Base-by-base conservation (phyloP, 345 rosid genomes). In the Angophora floribunda region DNA sequence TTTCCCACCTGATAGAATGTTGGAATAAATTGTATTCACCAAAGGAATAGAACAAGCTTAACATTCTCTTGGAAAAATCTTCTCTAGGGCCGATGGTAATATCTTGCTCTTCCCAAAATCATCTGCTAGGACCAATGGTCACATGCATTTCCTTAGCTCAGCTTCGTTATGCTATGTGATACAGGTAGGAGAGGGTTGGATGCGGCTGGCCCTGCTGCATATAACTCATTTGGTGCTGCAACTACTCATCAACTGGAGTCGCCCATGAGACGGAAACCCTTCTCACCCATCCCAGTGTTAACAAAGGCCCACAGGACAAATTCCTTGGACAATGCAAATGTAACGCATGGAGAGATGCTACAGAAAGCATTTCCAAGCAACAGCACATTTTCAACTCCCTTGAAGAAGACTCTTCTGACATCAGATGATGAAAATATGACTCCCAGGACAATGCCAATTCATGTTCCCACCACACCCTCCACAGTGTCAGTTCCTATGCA, bases 401-500 rank as follows among this genome's bases (percentile, higher is more conserved):
- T 89, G 36, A 94, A 92, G 92, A 90, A 91, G 50, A 87, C 51
- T 85, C 84, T 90, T 45, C 24, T 85, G 13, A 65, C 49, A 75
- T 19, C 88, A 13, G 96, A 95, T 85, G 97, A 94, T 88, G 99
- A 93, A 90, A 97, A 92, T 80, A 85, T 91, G 90, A 96, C 98
- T 28, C 99, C 98, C 0, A 95, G 91, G 89, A 90, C 94, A 28
- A 92, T 94, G 90, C 94, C 95, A 30, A 88, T 94, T 86, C 92
- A 94, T 10, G 79, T 91, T 51, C 97, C 97, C 21, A 75, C 93
- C 2, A 95, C 98, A 52, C 97, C 97, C 88, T 93, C 96, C 51
- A 95, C 97, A 52, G 89, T 92, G 52, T 93, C 96, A 28, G 93
- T 94, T 10, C 94, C 95, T 30, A 97, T 96, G 99, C 99, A 94